Evolutionary conservation across 192 early-diverging fungal species (phyloP).

Genomic region (Umbelopsis sp.): DNA sequence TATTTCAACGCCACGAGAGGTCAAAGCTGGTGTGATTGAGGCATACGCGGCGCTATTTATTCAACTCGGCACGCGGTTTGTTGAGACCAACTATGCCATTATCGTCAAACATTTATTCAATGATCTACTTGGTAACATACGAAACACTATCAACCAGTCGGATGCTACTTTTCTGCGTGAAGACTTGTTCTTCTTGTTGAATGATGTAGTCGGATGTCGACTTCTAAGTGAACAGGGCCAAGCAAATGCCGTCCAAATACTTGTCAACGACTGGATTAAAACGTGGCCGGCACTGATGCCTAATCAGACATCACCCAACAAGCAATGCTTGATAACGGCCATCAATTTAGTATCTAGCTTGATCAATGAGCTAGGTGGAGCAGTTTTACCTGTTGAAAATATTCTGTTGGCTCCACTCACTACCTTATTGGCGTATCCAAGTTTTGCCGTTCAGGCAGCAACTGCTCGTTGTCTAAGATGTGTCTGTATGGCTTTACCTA

Average conservation of each 20-base stretch:
- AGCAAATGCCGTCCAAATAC: slow-evolving; percentile 62
- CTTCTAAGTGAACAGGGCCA: slow-evolving; percentile 82
- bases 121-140: slow-evolving; percentile 59
- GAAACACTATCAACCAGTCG: slow-evolving; percentile 47
- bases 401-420: slow-evolving; percentile 70
- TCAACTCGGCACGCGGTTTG: slow-evolving; percentile 67
- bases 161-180: slow-evolving; percentile 66
- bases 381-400: slow-evolving; percentile 61
- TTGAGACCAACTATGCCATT: slow-evolving; percentile 73
- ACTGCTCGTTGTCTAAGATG: slow-evolving; percentile 72
- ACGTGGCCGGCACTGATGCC: slow-evolving; percentile 55
- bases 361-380: slow-evolving; percentile 77
- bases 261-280: slow-evolving; percentile 65
- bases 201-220: slow-evolving; percentile 74
- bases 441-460: slow-evolving; percentile 71
- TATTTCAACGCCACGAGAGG: slow-evolving; percentile 65
- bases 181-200: slow-evolving; percentile 64
- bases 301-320: slow-evolving; percentile 48
- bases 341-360: slow-evolving; percentile 76
- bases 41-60: slow-evolving; percentile 75
- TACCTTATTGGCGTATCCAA: slow-evolving; percentile 67
- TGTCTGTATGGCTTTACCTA: slow-evolving; percentile 67
- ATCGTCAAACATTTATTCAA: slow-evolving; percentile 72
- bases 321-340: slow-evolving; percentile 69
- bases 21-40: slow-evolving; percentile 78